Evolutionary conservation across 208 protist genomes (phyloP).

Genomic region (Trypanosoma rangeli): DNA sequence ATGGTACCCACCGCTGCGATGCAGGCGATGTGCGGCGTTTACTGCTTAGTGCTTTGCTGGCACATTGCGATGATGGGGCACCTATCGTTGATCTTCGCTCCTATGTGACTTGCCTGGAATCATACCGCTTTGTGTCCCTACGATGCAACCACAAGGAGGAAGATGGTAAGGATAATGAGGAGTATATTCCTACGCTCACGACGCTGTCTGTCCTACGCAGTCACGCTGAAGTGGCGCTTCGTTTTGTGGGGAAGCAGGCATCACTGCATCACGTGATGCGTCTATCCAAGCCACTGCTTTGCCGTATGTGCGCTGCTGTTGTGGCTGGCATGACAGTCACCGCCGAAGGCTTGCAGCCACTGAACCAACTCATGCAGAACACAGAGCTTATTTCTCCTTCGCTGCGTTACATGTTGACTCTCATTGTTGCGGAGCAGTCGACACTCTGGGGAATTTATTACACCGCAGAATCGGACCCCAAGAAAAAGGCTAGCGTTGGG

Average conservation of each 20-base stretch:
- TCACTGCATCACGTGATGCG: slow-evolving; percentile 17
- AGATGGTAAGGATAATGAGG: neutral
- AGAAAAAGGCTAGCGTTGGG: neutral
- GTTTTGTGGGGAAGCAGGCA: slow-evolving; percentile 18
- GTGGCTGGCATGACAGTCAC: slow-evolving; percentile 1
- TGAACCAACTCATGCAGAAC: slow-evolving; percentile 18
- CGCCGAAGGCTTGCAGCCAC: neutral
- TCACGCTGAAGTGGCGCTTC: slow-evolving; percentile 11
- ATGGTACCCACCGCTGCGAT: neutral
- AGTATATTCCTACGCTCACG: slow-evolving; percentile 6
- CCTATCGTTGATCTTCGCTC: neutral
- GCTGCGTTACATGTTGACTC: slow-evolving; percentile 16
- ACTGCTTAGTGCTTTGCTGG: neutral
- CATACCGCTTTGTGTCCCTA: neutral
- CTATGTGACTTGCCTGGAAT: neutral
- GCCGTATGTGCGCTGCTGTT: slow-evolving; percentile 16
- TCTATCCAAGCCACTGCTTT: slow-evolving; percentile 16
- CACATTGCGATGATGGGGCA: neutral
- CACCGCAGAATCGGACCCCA: neutral
- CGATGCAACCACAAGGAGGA: neutral
- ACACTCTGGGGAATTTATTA: slow-evolving; percentile 19
- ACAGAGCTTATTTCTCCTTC: slow-evolving; percentile 21
- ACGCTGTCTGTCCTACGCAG: slow-evolving; percentile 4
- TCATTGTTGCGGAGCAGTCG: slow-evolving; percentile 27
- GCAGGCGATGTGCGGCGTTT: slow-evolving; percentile 3